Evolutionary conservation across 371 early-diverging fungal genomes (phyloP).

Genomic region (Mucor plumbeus): DNA sequence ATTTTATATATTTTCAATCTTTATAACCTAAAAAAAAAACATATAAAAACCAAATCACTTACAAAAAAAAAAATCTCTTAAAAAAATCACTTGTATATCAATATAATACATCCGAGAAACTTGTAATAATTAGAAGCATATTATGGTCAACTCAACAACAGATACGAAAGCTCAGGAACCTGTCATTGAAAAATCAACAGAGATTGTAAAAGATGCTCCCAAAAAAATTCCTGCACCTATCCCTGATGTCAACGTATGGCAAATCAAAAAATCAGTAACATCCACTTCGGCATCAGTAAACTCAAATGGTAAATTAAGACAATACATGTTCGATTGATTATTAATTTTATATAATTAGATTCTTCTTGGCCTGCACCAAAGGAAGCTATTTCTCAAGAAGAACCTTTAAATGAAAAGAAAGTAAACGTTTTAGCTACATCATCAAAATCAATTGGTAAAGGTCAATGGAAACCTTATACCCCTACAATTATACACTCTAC

Average conservation of each 20-base stretch:
- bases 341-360: conserved; percentile 5
- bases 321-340: neutral
- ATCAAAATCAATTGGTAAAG: conserved; percentile 32
- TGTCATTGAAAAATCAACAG: conserved; percentile 11
- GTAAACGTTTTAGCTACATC: neutral
- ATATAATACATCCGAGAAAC: neutral
- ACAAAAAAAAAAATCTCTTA: conserved; percentile 3
- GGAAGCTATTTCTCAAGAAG: conserved; percentile 24
- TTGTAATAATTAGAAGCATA: conserved; percentile 1
- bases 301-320: conserved; percentile 5
- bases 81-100: neutral
- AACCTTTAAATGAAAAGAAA: conserved; percentile 13
- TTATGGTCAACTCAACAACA: conserved; percentile 19
- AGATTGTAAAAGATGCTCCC: conserved; percentile 5
- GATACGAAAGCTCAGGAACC: conserved; percentile 19
- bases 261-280: conserved; percentile 38
- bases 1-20: too few species aligned
- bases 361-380: conserved; percentile 34
- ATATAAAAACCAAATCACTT: neutral
- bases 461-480: conserved; percentile 63
- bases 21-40: neutral
- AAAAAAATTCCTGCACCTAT: conserved; percentile 41
- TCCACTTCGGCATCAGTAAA: neutral
- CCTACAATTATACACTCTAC: conserved; percentile 62
- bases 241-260: conserved; percentile 57